Conservation (phyloP, 1,284 basidiomycete genomes). For the Tilletia walkeri region DNA sequence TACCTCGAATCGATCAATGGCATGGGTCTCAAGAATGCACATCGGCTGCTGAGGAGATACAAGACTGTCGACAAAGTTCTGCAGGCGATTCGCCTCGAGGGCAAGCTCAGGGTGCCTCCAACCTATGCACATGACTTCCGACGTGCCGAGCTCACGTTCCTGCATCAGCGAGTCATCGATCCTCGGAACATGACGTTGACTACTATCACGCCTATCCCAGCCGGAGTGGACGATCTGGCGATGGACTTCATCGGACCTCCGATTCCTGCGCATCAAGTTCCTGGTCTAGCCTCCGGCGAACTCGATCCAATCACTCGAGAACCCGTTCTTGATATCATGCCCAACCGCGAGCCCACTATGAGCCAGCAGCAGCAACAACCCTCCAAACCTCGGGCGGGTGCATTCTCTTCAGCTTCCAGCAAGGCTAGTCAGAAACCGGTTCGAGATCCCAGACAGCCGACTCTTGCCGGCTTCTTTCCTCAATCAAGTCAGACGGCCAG, state of each 20-base stretch:
- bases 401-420: not conserved
- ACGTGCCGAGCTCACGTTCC: conserved; percentile 83
- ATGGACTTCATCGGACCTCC: conserved; percentile 46
- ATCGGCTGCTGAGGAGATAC: conserved; percentile 74
- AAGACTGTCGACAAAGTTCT: conserved; percentile 83
- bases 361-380: not conserved
- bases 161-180: conserved; percentile 90
- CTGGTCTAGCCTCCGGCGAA: conserved; percentile 71
- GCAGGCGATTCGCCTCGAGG: conserved; percentile 76
- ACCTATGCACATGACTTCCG: conserved; percentile 63
- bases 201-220: conserved; percentile 45
- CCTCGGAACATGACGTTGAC: conserved; percentile 58
- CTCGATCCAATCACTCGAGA: conserved; percentile 72
- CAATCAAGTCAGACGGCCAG: not conserved
- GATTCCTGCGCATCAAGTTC: conserved; percentile 52
- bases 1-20: conserved; percentile 64
- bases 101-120: conserved; percentile 75
- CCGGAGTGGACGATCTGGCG: conserved; percentile 32
- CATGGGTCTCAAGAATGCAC: conserved; percentile 76
- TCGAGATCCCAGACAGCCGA: not conserved
- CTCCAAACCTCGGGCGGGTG: not conserved
- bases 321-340: conserved; percentile 48
- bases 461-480: not conserved
- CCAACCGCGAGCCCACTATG: not conserved
- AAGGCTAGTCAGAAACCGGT: not conserved